phyloP scores from a whole-genome alignment of 1,284 basidiomycete genomes.

The Takashimella koratensis region DNA sequence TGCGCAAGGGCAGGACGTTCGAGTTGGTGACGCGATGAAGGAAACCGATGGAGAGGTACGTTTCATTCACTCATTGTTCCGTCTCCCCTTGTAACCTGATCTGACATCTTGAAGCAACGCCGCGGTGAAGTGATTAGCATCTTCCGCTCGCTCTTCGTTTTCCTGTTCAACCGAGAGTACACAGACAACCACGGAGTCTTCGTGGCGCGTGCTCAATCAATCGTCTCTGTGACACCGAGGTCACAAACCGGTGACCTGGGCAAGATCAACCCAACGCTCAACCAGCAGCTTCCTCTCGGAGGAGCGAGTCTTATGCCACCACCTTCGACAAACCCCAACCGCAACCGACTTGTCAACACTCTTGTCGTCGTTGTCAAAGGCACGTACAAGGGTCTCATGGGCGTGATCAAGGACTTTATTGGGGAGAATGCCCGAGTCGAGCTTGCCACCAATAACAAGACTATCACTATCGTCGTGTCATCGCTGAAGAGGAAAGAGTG shows the following conservation, averaged over 20 bases:
- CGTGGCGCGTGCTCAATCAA: conserved; percentile 66
- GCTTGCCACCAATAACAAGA: conserved; percentile 82
- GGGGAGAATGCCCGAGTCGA: conserved; percentile 86
- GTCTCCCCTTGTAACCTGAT: no score
- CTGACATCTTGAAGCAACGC: conserved; percentile 53
- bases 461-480: conserved; percentile 78
- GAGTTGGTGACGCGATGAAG: conserved; percentile 84
- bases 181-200: conserved; percentile 91
- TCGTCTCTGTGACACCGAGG: conserved; percentile 81
- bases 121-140: conserved; percentile 92
- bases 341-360: conserved; percentile 76
- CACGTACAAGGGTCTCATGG: conserved; percentile 84
- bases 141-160: conserved; percentile 90
- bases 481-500: conserved; percentile 75
- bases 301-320: conserved; percentile 52
- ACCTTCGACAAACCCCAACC: conserved; percentile 65
- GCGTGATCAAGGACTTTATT: conserved; percentile 92
- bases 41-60: conserved; percentile 83
- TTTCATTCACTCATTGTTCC: no score
- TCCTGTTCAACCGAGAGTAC: conserved; percentile 88
- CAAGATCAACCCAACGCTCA: conserved; percentile 88
- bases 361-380: conserved; percentile 81
- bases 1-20: conserved; percentile 69
- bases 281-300: conserved; percentile 48
- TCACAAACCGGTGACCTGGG: conserved; percentile 68